Evolutionary conservation across 495 filamentous ascomycete species (phyloP).

Genomic region (Aspergillus haitiensis): DNA sequence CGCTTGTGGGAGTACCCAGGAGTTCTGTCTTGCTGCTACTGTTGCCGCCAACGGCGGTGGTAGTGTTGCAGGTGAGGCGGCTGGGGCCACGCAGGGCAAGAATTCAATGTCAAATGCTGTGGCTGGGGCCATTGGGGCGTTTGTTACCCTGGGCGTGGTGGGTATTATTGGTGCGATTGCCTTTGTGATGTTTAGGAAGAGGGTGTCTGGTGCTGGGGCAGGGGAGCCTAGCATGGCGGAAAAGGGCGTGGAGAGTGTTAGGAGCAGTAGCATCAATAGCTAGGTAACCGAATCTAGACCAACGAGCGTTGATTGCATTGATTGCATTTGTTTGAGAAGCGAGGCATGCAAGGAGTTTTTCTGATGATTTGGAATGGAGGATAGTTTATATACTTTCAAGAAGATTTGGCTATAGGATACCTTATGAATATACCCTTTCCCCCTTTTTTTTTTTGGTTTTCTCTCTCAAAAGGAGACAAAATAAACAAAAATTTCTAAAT

Average conservation of each 20-base stretch:
- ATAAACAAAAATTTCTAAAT: too few species aligned
- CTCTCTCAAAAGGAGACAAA: too few species aligned
- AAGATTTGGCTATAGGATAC: too few species aligned
- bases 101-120: slow-evolving; percentile 44
- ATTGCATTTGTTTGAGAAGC: too few species aligned
- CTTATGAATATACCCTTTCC: too few species aligned
- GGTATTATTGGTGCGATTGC: slow-evolving; percentile 47
- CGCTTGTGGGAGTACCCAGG: slow-evolving; percentile 45
- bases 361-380: too few species aligned
- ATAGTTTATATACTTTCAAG: too few species aligned
- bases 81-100: slow-evolving; percentile 7
- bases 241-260: slow-evolving; percentile 9
- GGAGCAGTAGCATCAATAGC: slow-evolving; percentile 4
- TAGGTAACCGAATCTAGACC: background rate
- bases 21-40: slow-evolving; percentile 15
- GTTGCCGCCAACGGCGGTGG: background rate
- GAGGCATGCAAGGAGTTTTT: too few species aligned
- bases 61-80: background rate
- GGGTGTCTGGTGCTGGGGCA: background rate
- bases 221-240: background rate
- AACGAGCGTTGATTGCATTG: too few species aligned
- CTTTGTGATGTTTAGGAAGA: slow-evolving; percentile 39
- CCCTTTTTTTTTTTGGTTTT: too few species aligned
- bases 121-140: slow-evolving; percentile 62
- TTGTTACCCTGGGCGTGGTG: slow-evolving; percentile 57